Base-by-base conservation (phyloP, 2,329 filamentous ascomycete genomes). In the Pseudonectria buxi region DNA sequence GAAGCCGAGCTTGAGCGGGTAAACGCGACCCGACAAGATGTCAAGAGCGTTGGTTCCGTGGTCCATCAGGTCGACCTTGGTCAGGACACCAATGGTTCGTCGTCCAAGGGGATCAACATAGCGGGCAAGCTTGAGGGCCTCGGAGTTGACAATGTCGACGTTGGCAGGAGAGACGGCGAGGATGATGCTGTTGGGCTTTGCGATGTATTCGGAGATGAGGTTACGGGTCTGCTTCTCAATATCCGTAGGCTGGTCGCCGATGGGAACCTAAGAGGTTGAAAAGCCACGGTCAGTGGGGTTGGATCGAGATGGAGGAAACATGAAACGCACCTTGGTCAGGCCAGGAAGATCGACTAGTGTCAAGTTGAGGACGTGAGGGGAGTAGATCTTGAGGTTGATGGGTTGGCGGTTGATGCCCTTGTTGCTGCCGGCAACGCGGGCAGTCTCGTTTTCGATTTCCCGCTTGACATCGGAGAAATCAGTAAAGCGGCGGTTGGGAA, bases 151-250 rank as follows among this genome's bases (percentile, higher is more conserved):
- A 53, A 98, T 81, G 58, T 98, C 92, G 55, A 96, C 90, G 55
- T 98, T 98, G 35, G 92, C 92, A 13, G 92, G 90, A 10, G 92
- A 96, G 15, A 98, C 92, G 24, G 92, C 92, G 34, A 98, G 76
- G 46, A 98, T 82, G 55, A 98, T 95, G 64, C 90, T 95, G 73
- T 98, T 98, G 11, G 92, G 90, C 67, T 98, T 98, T 39, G 89
- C 89, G 56, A 96, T 98, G 59, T 95, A 98, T 68, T 98, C 92
- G 37, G 89, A 85, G 53, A 98, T 96, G 53, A 98, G 76, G 49
- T 87, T 95, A 46, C 90, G 79, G 24, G 92, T 98, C 67, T 98
- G 92, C 65, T 95, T 96, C 71, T 98, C 92, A 56, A 98, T 98
- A 57, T 98, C 92, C 53, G 85, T 81, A 7, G 92, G 92, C 60